Percentiles rank a stretch among this genome's conserved stretches.
Conservation (phyloP, 2,329 filamentous ascomycete species). For the Cladophialophora bantiana region DNA sequence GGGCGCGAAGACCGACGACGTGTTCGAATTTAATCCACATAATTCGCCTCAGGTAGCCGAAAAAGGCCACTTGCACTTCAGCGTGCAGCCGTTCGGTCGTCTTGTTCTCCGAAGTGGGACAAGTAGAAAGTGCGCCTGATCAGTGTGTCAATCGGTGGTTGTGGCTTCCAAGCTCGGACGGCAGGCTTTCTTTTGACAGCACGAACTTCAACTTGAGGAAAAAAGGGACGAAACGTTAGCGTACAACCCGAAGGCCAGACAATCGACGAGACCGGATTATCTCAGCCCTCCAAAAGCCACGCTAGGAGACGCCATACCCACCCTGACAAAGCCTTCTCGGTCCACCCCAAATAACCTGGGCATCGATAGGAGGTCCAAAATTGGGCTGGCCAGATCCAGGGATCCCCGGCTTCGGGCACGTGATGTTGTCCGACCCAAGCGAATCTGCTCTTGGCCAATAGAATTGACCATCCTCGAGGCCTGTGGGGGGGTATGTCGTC, state of each 20-base stretch:
- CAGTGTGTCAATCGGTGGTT: neutral
- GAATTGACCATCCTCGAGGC: constrained; percentile 15
- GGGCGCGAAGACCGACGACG: constrained; percentile 7
- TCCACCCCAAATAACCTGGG: neutral
- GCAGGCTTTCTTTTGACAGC: constrained; percentile 6
- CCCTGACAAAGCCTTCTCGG: neutral
- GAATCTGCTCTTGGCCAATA: neutral
- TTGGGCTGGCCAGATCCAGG: constrained; percentile 7
- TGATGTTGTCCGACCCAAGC: constrained; percentile 51
- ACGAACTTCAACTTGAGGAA: neutral
- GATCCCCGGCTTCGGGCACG: constrained; percentile 59
- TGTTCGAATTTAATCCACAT: constrained; percentile 1
- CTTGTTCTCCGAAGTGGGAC: neutral
- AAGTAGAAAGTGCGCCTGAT: neutral
- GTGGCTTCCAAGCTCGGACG: neutral
- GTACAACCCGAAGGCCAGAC: neutral
- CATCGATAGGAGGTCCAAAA: neutral
- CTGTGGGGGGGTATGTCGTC: constrained; percentile 18
- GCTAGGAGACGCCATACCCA: neutral
- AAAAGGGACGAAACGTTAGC: constrained; percentile 9
- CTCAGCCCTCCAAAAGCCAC: constrained; percentile 2
- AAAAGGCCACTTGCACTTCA: neutral
- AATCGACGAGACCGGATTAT: neutral
- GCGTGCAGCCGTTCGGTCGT: neutral
- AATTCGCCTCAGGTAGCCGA: neutral